Conservation (phyloP, 495 filamentous ascomycete species). For the Massariosphaeria phaeospora region DNA sequence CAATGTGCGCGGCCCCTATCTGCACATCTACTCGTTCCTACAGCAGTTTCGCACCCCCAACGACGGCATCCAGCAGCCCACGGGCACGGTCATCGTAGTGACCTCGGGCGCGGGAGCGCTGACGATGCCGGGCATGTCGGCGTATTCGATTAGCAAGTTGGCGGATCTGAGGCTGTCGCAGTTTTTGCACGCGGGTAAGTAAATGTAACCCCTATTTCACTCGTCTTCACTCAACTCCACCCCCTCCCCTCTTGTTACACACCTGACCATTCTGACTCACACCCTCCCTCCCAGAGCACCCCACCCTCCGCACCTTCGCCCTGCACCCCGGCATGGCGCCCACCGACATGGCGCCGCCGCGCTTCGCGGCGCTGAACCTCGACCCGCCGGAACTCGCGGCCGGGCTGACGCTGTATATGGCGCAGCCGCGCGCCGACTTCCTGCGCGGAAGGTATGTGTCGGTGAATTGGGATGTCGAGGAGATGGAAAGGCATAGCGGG, state of each 20-base stretch:
- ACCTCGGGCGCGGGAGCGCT: constrained; percentile 13
- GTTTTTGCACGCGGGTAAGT: constrained; percentile 11
- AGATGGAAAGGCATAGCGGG: constrained; percentile 18
- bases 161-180: background rate
- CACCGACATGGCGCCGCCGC: constrained; percentile 16
- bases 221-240: too few relatives aligned
- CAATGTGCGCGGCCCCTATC: constrained; percentile 25
- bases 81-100: constrained; percentile 24
- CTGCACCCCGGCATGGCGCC: constrained; percentile 14
- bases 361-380: constrained; percentile 1
- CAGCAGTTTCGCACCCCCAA: constrained; percentile 2
- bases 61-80: constrained; percentile 6
- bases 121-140: constrained; percentile 3
- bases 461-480: constrained; percentile 31
- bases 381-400: constrained; percentile 14
- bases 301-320: constrained; percentile 2
- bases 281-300: constrained; percentile 13
- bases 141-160: constrained; percentile 20
- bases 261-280: background rate
- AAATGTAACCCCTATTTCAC: too few relatives aligned
- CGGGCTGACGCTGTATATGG: constrained; percentile 19
- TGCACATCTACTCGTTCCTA: constrained; percentile 22
- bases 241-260: background rate
- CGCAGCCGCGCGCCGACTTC: constrained; percentile 15
- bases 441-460: constrained; percentile 19